Percentiles rank a stretch among this genome's conserved stretches.
Conservation (phyloP, 306 rosid species). For the Medicago lupulina region DNA sequence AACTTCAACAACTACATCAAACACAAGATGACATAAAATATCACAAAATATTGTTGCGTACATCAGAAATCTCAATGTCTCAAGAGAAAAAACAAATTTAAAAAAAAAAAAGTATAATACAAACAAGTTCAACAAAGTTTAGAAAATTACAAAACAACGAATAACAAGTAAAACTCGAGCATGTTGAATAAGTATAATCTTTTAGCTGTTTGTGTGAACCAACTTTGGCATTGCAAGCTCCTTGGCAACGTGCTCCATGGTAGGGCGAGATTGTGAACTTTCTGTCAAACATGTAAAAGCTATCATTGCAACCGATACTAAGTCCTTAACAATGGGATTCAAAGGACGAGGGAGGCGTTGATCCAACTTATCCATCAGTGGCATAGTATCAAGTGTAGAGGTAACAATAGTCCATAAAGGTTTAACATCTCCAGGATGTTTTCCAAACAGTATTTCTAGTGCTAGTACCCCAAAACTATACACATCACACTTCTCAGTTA, state of each 20-base stretch:
- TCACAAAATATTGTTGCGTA: no score
- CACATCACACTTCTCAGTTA: not conserved
- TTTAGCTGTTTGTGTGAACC: not conserved
- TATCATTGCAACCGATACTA: not conserved
- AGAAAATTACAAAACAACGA: not conserved
- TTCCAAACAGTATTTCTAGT: constrained; percentile 10
- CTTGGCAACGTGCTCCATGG: constrained; percentile 2
- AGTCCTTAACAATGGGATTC: not conserved
- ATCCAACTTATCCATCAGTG: not conserved
- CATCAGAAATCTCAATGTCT: no score
- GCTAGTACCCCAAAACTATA: not conserved
- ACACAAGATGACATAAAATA: no score
- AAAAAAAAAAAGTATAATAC: not conserved
- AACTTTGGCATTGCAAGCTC: not conserved
- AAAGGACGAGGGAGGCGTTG: not conserved
- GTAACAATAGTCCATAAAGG: not conserved
- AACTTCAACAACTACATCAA: no score
- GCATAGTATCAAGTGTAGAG: not conserved
- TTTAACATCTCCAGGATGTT: not conserved
- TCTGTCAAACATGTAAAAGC: constrained; percentile 17
- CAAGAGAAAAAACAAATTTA: no score
- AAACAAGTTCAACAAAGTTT: not conserved
- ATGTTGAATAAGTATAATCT: not conserved
- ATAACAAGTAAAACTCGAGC: not conserved
- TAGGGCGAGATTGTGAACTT: constrained; percentile 22